Conservation (phyloP, 2,329 filamentous ascomycete genomes). For the Oidium heveae region DNA sequence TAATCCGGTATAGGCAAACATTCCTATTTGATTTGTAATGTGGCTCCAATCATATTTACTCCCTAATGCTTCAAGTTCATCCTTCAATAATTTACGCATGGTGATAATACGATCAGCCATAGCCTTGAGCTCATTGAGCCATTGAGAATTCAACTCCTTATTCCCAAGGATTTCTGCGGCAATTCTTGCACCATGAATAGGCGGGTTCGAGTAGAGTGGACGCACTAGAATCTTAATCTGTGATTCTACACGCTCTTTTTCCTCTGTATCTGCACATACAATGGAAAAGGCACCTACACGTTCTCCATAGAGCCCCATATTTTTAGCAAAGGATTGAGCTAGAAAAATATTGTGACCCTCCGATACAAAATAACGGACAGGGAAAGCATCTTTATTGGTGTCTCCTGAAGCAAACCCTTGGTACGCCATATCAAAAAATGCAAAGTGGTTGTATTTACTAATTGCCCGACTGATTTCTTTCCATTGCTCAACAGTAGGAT, state of each 20-base stretch:
- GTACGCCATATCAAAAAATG: slow-evolving; percentile 99
- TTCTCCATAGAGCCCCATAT: slow-evolving; percentile 99
- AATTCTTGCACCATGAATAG: slow-evolving; percentile 85
- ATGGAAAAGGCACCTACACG: slow-evolving; percentile 93
- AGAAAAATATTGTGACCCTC: slow-evolving; percentile 75
- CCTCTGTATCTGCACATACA: slow-evolving; percentile 58
- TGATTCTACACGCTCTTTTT: slow-evolving; percentile 88
- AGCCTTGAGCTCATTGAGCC: slow-evolving; percentile 87
- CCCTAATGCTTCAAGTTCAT: slow-evolving; percentile 82
- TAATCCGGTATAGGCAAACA: slow-evolving; percentile 97
- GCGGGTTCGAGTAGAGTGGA: slow-evolving; percentile 94
- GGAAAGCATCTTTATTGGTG: slow-evolving; percentile 80
- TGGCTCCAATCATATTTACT: slow-evolving; percentile 97
- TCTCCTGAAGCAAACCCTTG: slow-evolving; percentile 90
- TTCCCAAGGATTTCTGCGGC: slow-evolving; percentile 81
- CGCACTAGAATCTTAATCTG: slow-evolving; percentile 97
- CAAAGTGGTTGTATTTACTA: slow-evolving; percentile 68
- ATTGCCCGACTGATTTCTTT: slow-evolving; percentile 66
- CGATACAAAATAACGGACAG: slow-evolving; percentile 77
- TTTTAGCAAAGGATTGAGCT: slow-evolving; percentile 93
- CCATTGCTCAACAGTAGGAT: slow-evolving; percentile 84
- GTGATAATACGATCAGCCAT: slow-evolving; percentile 99
- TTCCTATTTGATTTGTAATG: slow-evolving; percentile 96
- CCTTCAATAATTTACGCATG: slow-evolving; percentile 85
- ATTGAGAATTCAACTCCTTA: slow-evolving; percentile 65